These are phyloP conservation scores for Ashbya aceris DNA, from an alignment of 1,139 yeast genomes.

Conservation along the genomic window DNA sequence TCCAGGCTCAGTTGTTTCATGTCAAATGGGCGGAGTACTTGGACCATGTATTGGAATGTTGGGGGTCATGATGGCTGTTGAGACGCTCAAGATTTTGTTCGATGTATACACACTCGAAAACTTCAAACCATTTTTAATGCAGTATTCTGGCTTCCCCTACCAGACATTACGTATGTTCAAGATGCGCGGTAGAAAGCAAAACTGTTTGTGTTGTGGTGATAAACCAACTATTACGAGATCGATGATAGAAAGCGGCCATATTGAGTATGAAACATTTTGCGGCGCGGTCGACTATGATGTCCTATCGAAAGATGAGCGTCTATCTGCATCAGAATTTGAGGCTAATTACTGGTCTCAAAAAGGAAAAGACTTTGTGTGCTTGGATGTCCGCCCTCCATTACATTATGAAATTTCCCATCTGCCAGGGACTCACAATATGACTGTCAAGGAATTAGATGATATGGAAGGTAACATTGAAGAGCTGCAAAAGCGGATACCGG, in stretches of 20 bases:
- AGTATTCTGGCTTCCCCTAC: slow-evolving; percentile 66
- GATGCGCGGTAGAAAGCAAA: slow-evolving; percentile 59
- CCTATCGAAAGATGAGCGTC: slow-evolving; percentile 38
- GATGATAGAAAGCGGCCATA: slow-evolving; percentile 37
- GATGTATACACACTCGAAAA: slow-evolving; percentile 42
- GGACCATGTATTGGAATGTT: slow-evolving; percentile 93
- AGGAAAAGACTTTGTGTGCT: slow-evolving; percentile 29
- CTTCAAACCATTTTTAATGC: slow-evolving; percentile 60
- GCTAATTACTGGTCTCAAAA: slow-evolving; percentile 10
- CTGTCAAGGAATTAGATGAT: slow-evolving; percentile 42
- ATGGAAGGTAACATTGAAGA: slow-evolving; percentile 26
- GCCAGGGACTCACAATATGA: slow-evolving; percentile 53
- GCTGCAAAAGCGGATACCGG: slow-evolving; percentile 18
- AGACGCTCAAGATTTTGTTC: slow-evolving; percentile 66
- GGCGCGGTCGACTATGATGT: slow-evolving; percentile 46
- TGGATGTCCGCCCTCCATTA: slow-evolving; percentile 78
- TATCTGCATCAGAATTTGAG: slow-evolving; percentile 40
- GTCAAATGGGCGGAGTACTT: slow-evolving; percentile 90
- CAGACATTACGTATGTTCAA: slow-evolving; percentile 66
- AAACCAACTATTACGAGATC: slow-evolving; percentile 37
- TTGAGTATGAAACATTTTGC: slow-evolving; percentile 68
- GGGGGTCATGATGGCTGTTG: slow-evolving; percentile 85
- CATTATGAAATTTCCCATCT: slow-evolving; percentile 64
- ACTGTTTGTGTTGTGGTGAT: slow-evolving; percentile 61
- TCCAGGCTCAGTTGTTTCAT: slow-evolving; percentile 70